A percentile compares a stretch with the other conserved stretches of the same genome.
phyloP scores from a whole-genome alignment of 305 asterid genomes.

The Solanum hybrid region DNA sequence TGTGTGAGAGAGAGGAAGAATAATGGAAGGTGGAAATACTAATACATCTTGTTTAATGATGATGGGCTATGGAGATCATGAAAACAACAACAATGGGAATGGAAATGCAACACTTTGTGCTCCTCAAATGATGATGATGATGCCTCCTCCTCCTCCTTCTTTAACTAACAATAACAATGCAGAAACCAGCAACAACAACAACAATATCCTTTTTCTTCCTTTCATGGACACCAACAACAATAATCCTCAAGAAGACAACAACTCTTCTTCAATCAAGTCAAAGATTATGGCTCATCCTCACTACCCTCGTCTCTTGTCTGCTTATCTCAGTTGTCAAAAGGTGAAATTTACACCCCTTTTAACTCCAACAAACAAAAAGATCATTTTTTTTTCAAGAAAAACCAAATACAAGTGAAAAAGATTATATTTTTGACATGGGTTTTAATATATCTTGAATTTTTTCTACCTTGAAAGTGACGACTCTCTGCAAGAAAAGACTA shows the following conservation, averaged over 20 bases:
- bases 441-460: background rate
- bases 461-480: too few relatives aligned
- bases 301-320: constrained; percentile 75
- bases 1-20: background rate
- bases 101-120: constrained; percentile 31
- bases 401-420: background rate
- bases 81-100: constrained; percentile 9
- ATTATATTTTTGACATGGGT: background rate
- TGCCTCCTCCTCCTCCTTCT: constrained; percentile 18
- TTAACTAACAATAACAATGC: constrained; percentile 8
- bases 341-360: constrained; percentile 6
- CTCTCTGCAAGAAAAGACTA: background rate
- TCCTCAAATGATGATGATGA: constrained; percentile 57
- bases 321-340: constrained; percentile 85
- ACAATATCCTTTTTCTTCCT: constrained; percentile 35
- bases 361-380: background rate
- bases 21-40: constrained; percentile 35
- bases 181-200: constrained; percentile 10
- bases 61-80: constrained; percentile 62
- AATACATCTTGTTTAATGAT: constrained; percentile 36
- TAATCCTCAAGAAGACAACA: background rate
- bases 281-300: constrained; percentile 94
- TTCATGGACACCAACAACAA: constrained; percentile 40
- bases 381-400: background rate
- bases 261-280: constrained; percentile 29